Conservation (phyloP, 2,329 filamentous ascomycete genomes). For the Clarireedia homoeocarpa region DNA sequence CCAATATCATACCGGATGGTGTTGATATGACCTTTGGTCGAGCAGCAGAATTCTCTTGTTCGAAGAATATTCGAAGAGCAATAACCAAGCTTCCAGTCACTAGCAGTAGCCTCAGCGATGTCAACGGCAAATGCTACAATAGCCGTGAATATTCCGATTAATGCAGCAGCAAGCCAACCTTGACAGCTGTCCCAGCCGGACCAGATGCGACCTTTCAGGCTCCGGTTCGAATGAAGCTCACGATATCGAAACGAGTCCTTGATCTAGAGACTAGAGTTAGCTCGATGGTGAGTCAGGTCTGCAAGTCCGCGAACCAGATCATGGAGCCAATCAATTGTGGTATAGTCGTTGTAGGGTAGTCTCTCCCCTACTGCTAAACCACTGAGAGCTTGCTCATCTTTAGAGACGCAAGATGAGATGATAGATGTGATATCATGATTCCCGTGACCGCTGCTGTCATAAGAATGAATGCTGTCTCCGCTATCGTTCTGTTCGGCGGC, state of each 20-base stretch:
- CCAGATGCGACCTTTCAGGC: constrained; percentile 34
- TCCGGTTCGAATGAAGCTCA: constrained; percentile 34
- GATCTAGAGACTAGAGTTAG: constrained; percentile 31
- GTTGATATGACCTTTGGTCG: constrained; percentile 8
- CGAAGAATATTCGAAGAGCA: constrained; percentile 39
- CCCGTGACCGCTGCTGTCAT: background rate
- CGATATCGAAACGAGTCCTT: constrained; percentile 49
- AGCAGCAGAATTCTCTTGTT: constrained; percentile 44
- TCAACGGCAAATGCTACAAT: constrained; percentile 49
- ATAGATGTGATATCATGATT: background rate
- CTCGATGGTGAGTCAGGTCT: background rate
- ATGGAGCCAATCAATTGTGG: constrained; percentile 55
- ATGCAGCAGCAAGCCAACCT: constrained; percentile 46
- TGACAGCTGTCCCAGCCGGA: constrained; percentile 41
- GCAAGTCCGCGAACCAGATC: constrained; percentile 36
- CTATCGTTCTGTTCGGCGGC: background rate
- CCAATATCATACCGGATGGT: background rate
- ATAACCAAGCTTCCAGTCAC: constrained; percentile 51
- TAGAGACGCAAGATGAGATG: constrained; percentile 31
- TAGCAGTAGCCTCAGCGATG: constrained; percentile 44
- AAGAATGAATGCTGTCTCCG: background rate
- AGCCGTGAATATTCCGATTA: constrained; percentile 48
- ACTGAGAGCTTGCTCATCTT: constrained; percentile 37
- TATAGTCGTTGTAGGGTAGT: constrained; percentile 53
- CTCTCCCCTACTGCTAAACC: constrained; percentile 43